phyloP scores from a whole-genome alignment of 2,329 filamentous ascomycete species.

The Fusarium concolor region DNA sequence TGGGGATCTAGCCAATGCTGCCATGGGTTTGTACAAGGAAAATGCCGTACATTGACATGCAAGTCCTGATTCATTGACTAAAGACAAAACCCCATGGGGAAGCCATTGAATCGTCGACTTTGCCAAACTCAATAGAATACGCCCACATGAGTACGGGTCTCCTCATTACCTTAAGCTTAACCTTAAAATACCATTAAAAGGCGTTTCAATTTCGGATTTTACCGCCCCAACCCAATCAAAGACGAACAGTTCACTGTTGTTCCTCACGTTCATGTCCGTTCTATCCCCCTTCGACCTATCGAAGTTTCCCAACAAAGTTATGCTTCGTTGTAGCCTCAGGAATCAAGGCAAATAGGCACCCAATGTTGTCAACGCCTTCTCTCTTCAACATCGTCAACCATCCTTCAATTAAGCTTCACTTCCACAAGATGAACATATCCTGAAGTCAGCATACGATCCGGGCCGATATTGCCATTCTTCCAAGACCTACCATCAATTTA shows the following conservation, averaged over 20 bases:
- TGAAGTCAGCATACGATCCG: neutral
- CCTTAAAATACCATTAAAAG: neutral
- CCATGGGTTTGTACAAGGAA: neutral
- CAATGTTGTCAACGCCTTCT: neutral
- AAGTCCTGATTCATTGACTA: neutral
- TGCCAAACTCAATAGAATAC: neutral
- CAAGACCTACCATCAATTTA: neutral
- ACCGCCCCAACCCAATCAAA: neutral
- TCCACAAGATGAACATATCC: neutral
- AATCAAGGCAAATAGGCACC: neutral
- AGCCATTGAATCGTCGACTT: neutral
- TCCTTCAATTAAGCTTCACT: neutral
- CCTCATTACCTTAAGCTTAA: neutral
- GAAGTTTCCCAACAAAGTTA: constrained; percentile 6
- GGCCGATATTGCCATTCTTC: constrained; percentile 14
- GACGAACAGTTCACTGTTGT: no score
- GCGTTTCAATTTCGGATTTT: neutral
- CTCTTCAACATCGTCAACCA: neutral
- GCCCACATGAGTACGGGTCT: no score
- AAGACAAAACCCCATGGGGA: neutral
- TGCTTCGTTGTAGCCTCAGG: neutral
- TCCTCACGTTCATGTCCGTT: neutral
- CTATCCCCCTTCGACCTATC: neutral
- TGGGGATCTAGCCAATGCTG: neutral
- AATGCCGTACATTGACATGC: no score